Percentiles rank a stretch among this genome's conserved stretches.
phyloP scores from a whole-genome alignment of 164 flowering plant genomes.

The Chloranthus sessilifolius region DNA sequence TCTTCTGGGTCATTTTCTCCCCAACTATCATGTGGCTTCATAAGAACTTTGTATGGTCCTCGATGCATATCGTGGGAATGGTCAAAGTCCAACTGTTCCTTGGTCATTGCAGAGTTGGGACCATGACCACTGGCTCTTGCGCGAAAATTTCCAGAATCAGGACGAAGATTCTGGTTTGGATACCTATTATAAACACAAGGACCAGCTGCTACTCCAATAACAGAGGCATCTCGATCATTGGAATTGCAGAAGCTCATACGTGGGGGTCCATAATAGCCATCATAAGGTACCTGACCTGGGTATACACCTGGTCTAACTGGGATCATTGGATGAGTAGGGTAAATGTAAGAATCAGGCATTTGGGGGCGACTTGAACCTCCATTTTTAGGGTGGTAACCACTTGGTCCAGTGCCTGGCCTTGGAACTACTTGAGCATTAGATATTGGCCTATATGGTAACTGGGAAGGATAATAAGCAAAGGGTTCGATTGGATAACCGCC shows the following conservation, averaged over 20 bases:
- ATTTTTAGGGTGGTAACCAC: conserved; percentile 53
- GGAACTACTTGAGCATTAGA: conserved; percentile 55
- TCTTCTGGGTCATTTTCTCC: conserved; percentile 41
- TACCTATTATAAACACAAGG: conserved; percentile 53
- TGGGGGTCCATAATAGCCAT: conserved; percentile 76
- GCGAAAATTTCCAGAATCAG: conserved; percentile 42
- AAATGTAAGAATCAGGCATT: conserved; percentile 56
- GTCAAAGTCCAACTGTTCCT: conserved; percentile 45
- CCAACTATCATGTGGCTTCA: conserved; percentile 63
- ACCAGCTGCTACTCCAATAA: conserved; percentile 55
- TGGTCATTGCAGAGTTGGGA: conserved; percentile 22
- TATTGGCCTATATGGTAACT: conserved; percentile 47
- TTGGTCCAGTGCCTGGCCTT: conserved; percentile 52
- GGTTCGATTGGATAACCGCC: conserved; percentile 79
- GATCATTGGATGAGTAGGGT: conserved; percentile 51
- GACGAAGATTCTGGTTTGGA: conserved; percentile 36
- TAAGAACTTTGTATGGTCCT: conserved; percentile 54
- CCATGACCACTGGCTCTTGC: conserved; percentile 43
- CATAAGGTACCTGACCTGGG: conserved; percentile 69
- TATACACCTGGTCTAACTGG: conserved; percentile 82
- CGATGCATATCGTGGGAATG: conserved; percentile 34
- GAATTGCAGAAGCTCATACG: conserved; percentile 55
- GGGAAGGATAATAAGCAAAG: conserved; percentile 73
- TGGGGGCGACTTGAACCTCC: conserved; percentile 71
- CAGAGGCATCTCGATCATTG: conserved; percentile 56